Percentiles rank a stretch among this genome's conserved stretches.
phyloP scores from a whole-genome alignment of 768 basidiomycete species.

The Leccinum broughii region DNA sequence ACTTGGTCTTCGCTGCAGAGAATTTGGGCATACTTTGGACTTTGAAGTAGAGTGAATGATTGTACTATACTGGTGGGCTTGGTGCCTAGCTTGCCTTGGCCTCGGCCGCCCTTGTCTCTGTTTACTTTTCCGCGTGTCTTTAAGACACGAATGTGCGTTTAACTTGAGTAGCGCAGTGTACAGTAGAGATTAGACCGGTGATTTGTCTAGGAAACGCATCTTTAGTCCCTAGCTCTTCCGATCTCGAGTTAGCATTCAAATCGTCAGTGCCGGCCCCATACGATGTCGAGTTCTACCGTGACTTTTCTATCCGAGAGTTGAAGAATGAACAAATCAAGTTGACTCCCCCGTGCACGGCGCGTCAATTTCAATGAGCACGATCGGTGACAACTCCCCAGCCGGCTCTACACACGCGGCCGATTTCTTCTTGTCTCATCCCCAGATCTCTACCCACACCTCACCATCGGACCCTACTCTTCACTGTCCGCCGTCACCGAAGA shows the following conservation, averaged over 20 bases:
- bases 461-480: slow-evolving; percentile 49
- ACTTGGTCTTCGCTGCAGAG: no score
- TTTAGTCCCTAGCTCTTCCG: background rate
- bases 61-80: no score
- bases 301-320: slow-evolving; percentile 42
- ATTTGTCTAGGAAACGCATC: no score
- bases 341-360: background rate
- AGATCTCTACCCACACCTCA: slow-evolving; percentile 47
- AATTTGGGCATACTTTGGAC: no score
- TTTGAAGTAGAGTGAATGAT: no score
- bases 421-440: slow-evolving; percentile 40
- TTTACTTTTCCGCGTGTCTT: no score
- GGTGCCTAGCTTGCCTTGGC: no score
- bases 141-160: no score
- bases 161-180: no score
- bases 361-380: background rate
- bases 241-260: background rate
- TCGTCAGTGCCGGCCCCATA: background rate
- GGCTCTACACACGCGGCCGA: slow-evolving; percentile 39
- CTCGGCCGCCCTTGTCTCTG: no score
- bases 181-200: no score
- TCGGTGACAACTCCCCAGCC: slow-evolving; percentile 34
- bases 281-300: slow-evolving; percentile 47
- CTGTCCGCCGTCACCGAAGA: slow-evolving; percentile 36
- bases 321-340: no score